Conservation (phyloP, 768 basidiomycete species). For the Pluteus cervinus region DNA sequence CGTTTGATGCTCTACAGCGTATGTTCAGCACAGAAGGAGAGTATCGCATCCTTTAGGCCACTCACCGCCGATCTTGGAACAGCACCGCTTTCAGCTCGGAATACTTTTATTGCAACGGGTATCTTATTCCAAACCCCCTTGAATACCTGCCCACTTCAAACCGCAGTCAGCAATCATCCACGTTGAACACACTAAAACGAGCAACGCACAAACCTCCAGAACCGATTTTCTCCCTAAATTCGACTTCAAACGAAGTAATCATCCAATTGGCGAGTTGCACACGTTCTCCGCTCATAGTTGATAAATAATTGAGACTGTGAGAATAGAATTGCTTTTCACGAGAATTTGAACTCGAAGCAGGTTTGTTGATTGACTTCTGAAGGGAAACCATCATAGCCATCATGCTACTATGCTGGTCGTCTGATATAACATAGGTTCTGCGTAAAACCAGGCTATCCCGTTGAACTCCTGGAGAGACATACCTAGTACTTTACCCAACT, state of each 20-base stretch:
- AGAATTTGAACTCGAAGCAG: constrained; percentile 2
- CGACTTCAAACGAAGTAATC: constrained; percentile 20
- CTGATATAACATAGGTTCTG: constrained; percentile 2
- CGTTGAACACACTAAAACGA: not conserved
- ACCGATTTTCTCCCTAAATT: constrained; percentile 16
- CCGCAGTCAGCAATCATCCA: not conserved
- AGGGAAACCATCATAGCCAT: constrained; percentile 17
- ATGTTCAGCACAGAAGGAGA: not conserved
- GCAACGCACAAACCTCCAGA: constrained; percentile 19
- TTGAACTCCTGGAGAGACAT: too few species aligned
- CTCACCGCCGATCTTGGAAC: constrained; percentile 10
- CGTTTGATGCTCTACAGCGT: constrained; percentile 7
- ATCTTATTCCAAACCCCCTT: constrained; percentile 17
- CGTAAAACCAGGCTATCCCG: too few species aligned
- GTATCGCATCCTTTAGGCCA: not conserved
- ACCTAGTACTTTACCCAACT: constrained; percentile 10
- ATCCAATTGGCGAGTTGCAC: constrained; percentile 16
- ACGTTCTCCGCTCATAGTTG: constrained; percentile 12
- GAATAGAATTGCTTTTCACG: constrained; percentile 12
- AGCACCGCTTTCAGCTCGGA: constrained; percentile 9
- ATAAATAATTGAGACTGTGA: constrained; percentile 13
- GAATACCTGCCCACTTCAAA: constrained; percentile 14
- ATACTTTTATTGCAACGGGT: constrained; percentile 16
- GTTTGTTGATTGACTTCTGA: constrained; percentile 10
- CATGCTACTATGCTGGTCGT: constrained; percentile 11